Base-by-base conservation (phyloP, 2,329 filamentous ascomycete species). In the Botryotinia convoluta region DNA sequence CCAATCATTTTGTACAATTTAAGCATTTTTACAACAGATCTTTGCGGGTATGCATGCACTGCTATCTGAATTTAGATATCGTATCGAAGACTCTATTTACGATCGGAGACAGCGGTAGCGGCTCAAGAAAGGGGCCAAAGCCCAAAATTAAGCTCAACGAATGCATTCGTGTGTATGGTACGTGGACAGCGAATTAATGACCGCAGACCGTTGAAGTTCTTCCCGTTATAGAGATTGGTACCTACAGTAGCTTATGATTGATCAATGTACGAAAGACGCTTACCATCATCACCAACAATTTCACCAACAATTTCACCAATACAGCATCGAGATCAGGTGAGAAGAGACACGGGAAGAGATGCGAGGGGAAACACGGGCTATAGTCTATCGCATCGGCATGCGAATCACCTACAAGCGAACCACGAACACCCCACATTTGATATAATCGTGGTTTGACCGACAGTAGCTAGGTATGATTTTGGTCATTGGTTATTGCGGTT, bases 351-450 rank as follows among this genome's bases (percentile, higher is more conserved):
- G 65, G 65, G 35, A 57, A 22, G 48, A 29, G 16, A 12, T 54
- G 64, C 26, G 45, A 54, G 48, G 65, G 65, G 48, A 68, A 57
- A 54, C 64, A 57, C 48, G 64, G 48, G 45, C 45, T 57, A 7
- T 68, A 57, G 64, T 57, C 22, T 29, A 54, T 57, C n/a, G 5
- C 35, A 39, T 68, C 48, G 64, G 48, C 64, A 57, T 65, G 63
- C 44, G 22, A 48, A 48, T 35, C 29, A 45, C 22, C 44, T 4
- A 35, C 20, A 44, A 48, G 45, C 62, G 62, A 65, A 48, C 42
- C 16, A 57, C 8, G 18, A 60, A 61, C 71, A 68, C 71, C 71
- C 71, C 71, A 68, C 71, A 72, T 32, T 72, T 72, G 71, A 72
- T 72, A 72, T 42, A 63, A 72, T 72, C 20, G 29, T 60, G 48